These are phyloP conservation scores for Clavariopsis aquatica DNA, from an alignment of 495 filamentous ascomycete genomes.

Conservation along the genomic window DNA sequence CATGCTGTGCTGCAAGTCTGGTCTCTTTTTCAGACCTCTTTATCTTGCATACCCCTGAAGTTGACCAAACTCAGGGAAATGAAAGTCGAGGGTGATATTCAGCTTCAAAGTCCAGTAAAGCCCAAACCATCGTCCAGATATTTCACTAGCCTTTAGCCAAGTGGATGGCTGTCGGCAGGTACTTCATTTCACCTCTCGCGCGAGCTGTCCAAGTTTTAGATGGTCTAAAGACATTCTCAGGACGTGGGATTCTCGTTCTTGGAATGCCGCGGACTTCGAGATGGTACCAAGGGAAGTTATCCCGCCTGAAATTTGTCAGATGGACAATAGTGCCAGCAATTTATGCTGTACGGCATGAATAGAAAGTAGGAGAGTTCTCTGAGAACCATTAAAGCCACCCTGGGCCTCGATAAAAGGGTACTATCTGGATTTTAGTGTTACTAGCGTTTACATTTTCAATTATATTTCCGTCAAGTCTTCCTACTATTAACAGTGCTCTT, in stretches of 20 bases:
- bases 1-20: slow-evolving; percentile 1
- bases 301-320: not conserved
- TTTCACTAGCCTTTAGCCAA: not conserved
- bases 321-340: not conserved
- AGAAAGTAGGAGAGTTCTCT: not conserved
- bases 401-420: not conserved
- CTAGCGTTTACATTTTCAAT: not conserved
- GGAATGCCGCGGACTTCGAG: slow-evolving; percentile 3
- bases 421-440: not conserved
- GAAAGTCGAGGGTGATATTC: not conserved
- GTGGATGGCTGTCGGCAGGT: not conserved
- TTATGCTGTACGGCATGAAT: not conserved
- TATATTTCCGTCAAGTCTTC: not conserved
- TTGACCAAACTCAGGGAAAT: not conserved
- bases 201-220: not conserved
- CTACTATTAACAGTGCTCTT: not conserved
- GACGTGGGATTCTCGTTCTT: not conserved
- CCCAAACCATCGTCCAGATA: not conserved
- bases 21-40: slow-evolving; percentile 2
- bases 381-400: not conserved
- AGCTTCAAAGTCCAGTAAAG: not conserved
- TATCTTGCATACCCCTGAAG: not conserved
- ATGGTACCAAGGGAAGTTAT: not conserved
- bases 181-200: slow-evolving; percentile 3
- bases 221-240: not conserved